Evolutionary conservation across 306 rosid species (phyloP).

Genomic region (Leucaena leucocephala): DNA sequence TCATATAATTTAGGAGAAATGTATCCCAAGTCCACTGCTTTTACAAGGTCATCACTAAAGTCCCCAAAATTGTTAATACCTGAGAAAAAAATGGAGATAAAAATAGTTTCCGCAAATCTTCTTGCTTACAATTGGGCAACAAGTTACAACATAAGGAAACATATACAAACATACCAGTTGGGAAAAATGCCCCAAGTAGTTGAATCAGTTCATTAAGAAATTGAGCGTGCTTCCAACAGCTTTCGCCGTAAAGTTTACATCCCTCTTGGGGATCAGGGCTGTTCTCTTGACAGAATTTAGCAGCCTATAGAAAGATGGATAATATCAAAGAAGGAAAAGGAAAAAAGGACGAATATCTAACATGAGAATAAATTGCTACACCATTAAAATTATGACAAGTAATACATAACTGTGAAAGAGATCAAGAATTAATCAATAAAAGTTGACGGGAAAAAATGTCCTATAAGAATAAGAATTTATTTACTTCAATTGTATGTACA

Average conservation of each 20-base stretch:
- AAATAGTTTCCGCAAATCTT: slow-evolving; percentile 1
- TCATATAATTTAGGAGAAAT: slow-evolving; percentile 62
- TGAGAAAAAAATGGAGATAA: slow-evolving; percentile 31
- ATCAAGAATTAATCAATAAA: background rate
- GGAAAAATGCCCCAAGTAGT: slow-evolving; percentile 40
- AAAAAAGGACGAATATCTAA: background rate
- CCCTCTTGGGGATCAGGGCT: slow-evolving; percentile 39
- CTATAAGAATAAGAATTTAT: background rate
- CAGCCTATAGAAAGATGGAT: slow-evolving; percentile 47
- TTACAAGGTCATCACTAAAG: slow-evolving; percentile 42
- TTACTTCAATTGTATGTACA: background rate
- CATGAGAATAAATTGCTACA: background rate
- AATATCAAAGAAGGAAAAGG: background rate
- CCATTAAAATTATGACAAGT: background rate
- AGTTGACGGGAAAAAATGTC: background rate
- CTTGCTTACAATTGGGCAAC: background rate
- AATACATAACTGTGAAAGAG: background rate
- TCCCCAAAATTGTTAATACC: slow-evolving; percentile 40
- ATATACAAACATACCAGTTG: slow-evolving; percentile 47
- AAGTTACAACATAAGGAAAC: background rate
- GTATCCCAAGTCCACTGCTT: slow-evolving; percentile 60
- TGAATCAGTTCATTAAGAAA: slow-evolving; percentile 60
- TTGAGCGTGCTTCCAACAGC: slow-evolving; percentile 35
- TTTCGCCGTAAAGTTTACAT: slow-evolving; percentile 44
- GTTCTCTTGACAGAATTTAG: slow-evolving; percentile 53